These are phyloP conservation scores for Arthrinium puccinioides DNA, from an alignment of 2,329 filamentous ascomycete species.

Conservation along the genomic window DNA sequence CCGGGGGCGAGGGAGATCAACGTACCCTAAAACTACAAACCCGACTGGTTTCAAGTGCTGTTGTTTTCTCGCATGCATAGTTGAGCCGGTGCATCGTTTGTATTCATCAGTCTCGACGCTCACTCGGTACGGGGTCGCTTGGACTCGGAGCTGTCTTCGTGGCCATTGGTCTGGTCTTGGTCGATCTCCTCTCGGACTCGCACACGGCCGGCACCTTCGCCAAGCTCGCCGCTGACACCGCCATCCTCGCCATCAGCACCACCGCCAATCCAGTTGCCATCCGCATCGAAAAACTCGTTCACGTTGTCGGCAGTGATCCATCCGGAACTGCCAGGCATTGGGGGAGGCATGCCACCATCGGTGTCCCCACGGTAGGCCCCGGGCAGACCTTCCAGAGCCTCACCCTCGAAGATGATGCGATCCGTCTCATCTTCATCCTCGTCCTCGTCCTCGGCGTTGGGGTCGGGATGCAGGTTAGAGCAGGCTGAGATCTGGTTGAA, in stretches of 20 bases:
- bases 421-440: constrained; percentile 42
- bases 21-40: not conserved
- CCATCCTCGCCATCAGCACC: constrained; percentile 10
- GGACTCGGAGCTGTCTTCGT: constrained; percentile 26
- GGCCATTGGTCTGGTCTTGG: constrained; percentile 35
- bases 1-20: not conserved
- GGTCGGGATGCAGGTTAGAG: constrained; percentile 70
- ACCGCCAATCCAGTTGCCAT: constrained; percentile 68
- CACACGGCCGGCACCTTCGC: constrained; percentile 57
- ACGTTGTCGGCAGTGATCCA: constrained; percentile 94
- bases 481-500: constrained; percentile 68
- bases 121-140: constrained; percentile 24
- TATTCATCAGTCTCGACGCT: not conserved
- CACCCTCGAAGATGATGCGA: constrained; percentile 51
- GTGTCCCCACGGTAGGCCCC: constrained; percentile 43
- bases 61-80: not conserved
- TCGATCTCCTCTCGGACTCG: constrained; percentile 47
- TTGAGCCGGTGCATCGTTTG: not conserved
- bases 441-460: constrained; percentile 49
- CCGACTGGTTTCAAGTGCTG: not conserved
- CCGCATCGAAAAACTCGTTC: constrained; percentile 71
- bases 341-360: constrained; percentile 51
- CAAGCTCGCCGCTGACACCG: constrained; percentile 44
- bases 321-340: constrained; percentile 65
- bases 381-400: constrained; percentile 48